Base-by-base conservation (phyloP, 768 basidiomycete species). In the Trametes sanguinea region DNA sequence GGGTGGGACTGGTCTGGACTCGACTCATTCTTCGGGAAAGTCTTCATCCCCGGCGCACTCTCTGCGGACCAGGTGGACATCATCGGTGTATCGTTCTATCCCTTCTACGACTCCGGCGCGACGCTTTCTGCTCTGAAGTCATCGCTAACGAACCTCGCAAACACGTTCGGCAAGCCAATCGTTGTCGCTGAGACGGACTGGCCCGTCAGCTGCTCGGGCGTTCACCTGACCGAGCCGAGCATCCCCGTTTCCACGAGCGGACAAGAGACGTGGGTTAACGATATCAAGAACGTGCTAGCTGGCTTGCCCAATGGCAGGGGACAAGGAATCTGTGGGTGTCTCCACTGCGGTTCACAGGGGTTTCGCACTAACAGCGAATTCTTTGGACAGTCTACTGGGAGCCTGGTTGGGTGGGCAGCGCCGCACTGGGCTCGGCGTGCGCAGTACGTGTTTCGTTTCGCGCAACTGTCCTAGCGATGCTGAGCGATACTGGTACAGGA, bases 141-240 rank as follows among this genome's bases (percentile, higher is more conserved):
- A 11, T 83, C 81, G 53, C 74, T 87, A 67, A 80, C 79, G 45
- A 77, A 76, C 39, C 74, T 84, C 54, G 80, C 81, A 6, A 80
- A 77, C 54, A 78, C 75, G 50, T 81, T 76, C 57, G 75, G 72
- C 45, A 85, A 87, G 77, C 81, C 80, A n/a, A 52, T 87, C 50
- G 81, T 86, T 72, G 80, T 86, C 17, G 85, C 84, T 6, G 86
- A 87, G 71, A 87, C 85, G 4, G 82, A 88, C 71, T 88, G 85
- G 85, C 83, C 85, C 0, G 81, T 72, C 10, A 66, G 71, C 2
- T 86, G 85, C 64, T 60, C 70, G 22, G 66, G 72, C 74, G 80
- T 66, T 74, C 77, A 22, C 67, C 65, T 85, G 67, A 84, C 81
- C 60, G 78, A 82, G 54, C 71, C 74, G 3, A 76, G 77, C 5